Percentiles rank a stretch among this genome's conserved stretches.
Evolutionary conservation across 495 filamentous ascomycete genomes (phyloP).

Genomic region (Aspergillus sclerotiicarbonarius): DNA sequence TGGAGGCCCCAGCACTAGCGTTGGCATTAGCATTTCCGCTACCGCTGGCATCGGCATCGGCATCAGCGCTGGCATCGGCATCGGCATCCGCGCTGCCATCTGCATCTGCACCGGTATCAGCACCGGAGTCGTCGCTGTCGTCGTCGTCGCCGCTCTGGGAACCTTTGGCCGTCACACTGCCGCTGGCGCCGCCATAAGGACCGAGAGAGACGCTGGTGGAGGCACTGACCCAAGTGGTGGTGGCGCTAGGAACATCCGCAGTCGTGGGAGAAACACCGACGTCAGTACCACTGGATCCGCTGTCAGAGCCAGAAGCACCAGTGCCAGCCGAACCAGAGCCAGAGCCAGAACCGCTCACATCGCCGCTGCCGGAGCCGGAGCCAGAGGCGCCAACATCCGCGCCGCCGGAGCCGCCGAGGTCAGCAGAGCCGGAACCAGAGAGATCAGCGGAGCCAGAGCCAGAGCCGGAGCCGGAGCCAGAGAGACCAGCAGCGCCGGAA

Average conservation of each 20-base stretch:
- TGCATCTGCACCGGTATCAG: neutral
- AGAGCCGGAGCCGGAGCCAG: neutral
- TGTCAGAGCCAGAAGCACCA: no score
- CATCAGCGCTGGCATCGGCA: neutral
- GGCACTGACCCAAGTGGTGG: neutral
- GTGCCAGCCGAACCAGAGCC: slow-evolving; percentile 3
- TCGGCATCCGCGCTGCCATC: neutral
- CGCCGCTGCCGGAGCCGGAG: neutral
- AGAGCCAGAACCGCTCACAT: neutral
- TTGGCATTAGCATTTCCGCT: neutral
- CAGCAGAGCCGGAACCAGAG: neutral
- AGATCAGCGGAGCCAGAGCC: neutral
- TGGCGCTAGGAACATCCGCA: neutral
- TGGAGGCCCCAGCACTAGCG: slow-evolving; percentile 1
- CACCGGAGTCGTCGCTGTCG: neutral
- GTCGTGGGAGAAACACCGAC: slow-evolving; percentile 3
- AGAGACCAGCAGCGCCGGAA: neutral
- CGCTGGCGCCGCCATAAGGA: slow-evolving; percentile 1
- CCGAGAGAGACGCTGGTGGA: slow-evolving; percentile 3
- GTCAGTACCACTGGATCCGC: neutral
- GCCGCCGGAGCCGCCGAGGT: neutral
- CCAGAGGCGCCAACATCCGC: neutral
- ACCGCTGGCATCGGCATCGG: neutral
- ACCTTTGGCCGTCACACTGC: neutral
- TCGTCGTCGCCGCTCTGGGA: neutral